Percentiles rank a stretch among this genome's conserved stretches.
These are phyloP conservation scores for Aspergillus floridensis DNA, from an alignment of 2,329 filamentous ascomycete genomes.

Conservation along the genomic window DNA sequence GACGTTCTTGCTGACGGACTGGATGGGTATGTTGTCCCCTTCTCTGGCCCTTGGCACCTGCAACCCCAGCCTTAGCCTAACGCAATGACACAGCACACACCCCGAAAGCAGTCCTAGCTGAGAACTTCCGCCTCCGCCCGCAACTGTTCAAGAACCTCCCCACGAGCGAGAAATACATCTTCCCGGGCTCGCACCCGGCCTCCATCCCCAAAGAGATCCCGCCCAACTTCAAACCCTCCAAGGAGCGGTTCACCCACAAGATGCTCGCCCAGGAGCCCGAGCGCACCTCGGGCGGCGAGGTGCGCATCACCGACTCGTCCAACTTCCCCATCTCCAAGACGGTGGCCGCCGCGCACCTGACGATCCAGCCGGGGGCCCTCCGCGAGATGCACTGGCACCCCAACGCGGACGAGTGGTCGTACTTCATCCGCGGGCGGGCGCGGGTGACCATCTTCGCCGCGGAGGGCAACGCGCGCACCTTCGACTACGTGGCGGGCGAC, in stretches of 20 bases:
- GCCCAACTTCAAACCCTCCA: slow-evolving; percentile 6
- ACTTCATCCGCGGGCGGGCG: slow-evolving; percentile 7
- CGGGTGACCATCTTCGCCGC: slow-evolving; percentile 8
- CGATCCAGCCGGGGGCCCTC: slow-evolving; percentile 4
- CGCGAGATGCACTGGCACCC: slow-evolving; percentile 14
- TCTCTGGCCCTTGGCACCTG: too few species aligned
- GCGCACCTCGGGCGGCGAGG: background rate
- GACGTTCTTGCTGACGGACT: slow-evolving; percentile 6
- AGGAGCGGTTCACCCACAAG: slow-evolving; percentile 8
- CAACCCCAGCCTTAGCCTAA: too few species aligned
- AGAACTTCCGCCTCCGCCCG: slow-evolving; percentile 5
- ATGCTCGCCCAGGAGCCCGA: slow-evolving; percentile 4
- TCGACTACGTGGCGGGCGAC: slow-evolving; percentile 7
- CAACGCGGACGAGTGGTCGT: slow-evolving; percentile 11
- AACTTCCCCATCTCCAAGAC: slow-evolving; percentile 11
- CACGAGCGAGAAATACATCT: slow-evolving; percentile 4
- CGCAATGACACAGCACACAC: too few species aligned
- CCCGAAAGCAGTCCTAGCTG: slow-evolving; percentile 7
- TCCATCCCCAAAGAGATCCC: slow-evolving; percentile 2
- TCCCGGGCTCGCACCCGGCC: background rate
- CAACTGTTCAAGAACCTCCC: slow-evolving; percentile 7
- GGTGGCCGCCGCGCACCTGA: slow-evolving; percentile 5
- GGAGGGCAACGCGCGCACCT: slow-evolving; percentile 5
- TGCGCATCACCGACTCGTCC: slow-evolving; percentile 8
- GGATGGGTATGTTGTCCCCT: too few species aligned